A percentile compares a stretch with the other conserved stretches of the same genome.
Conservation (phyloP, 345 rosid species). For the Laguncularia racemosa region DNA sequence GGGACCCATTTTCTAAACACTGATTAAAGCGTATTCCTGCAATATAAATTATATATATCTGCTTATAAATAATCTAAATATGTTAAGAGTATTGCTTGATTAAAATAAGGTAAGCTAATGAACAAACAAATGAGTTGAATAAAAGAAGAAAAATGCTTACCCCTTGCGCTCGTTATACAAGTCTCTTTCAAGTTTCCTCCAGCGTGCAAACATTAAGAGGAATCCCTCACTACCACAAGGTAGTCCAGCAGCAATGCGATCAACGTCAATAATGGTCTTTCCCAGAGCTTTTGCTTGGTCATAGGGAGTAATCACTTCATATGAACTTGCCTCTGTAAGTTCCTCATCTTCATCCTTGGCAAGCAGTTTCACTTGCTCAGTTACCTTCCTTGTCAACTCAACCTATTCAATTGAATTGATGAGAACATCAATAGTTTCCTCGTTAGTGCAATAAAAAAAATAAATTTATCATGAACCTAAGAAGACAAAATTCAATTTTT, state of each 20-base stretch:
- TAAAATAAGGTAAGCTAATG: not conserved
- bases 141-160: slow-evolving; percentile 23
- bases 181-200: slow-evolving; percentile 98
- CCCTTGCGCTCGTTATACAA: slow-evolving; percentile 92
- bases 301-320: slow-evolving; percentile 63
- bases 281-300: slow-evolving; percentile 99
- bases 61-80: no score
- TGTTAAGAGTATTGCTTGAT: no score
- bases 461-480: no score
- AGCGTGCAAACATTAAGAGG: slow-evolving; percentile 97
- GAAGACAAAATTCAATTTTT: no score
- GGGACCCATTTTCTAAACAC: no score
- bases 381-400: slow-evolving; percentile 79
- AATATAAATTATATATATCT: no score
- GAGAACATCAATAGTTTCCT: not conserved
- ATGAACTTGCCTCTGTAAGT: slow-evolving; percentile 55
- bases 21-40: no score
- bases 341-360: slow-evolving; percentile 89
- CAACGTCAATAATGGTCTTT: slow-evolving; percentile 88
- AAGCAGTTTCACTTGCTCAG: slow-evolving; percentile 83
- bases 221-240: slow-evolving; percentile 99
- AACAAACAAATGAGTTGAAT: not conserved
- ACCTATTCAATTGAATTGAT: slow-evolving; percentile 34
- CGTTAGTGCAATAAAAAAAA: not conserved
- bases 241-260: slow-evolving; percentile 95